phyloP scores from a whole-genome alignment of 2,329 filamentous ascomycete species.

The Corinectria fuckeliana region DNA sequence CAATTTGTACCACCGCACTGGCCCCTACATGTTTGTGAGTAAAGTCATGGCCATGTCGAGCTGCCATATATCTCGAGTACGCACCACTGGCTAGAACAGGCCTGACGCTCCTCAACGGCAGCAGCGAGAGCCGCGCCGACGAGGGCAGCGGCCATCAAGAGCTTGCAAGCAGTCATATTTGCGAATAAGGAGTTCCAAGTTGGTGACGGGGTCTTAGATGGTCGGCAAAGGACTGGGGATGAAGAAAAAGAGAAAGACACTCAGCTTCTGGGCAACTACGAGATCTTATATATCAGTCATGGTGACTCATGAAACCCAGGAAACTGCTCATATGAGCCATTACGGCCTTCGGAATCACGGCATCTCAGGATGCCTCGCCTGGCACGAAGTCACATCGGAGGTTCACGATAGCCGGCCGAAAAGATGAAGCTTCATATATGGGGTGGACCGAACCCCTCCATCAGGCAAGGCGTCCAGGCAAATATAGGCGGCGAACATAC shows the following conservation, averaged over 20 bases:
- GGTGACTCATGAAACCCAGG: too few species aligned
- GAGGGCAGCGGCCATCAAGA: conserved; percentile 28
- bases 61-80: accelerated
- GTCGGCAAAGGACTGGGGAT: conserved; percentile 10
- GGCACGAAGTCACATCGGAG: neutral
- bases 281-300: conserved; percentile 17
- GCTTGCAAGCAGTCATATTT: conserved; percentile 24
- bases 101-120: conserved; percentile 45
- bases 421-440: neutral
- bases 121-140: conserved; percentile 45
- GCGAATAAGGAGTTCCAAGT: neutral
- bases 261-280: neutral
- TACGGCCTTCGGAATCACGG: conserved; percentile 22
- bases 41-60: accelerated
- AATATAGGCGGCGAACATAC: neutral
- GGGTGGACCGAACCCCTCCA: neutral
- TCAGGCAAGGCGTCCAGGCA: neutral
- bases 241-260: neutral
- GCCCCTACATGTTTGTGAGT: conserved; percentile 33
- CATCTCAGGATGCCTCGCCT: conserved; percentile 5
- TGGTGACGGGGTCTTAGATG: neutral
- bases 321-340: neutral
- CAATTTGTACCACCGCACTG: conserved; percentile 57
- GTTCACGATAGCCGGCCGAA: neutral
- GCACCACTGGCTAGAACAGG: conserved; percentile 31